phyloP scores from a whole-genome alignment of 495 filamentous ascomycete genomes.

The Evernia prunastri region DNA sequence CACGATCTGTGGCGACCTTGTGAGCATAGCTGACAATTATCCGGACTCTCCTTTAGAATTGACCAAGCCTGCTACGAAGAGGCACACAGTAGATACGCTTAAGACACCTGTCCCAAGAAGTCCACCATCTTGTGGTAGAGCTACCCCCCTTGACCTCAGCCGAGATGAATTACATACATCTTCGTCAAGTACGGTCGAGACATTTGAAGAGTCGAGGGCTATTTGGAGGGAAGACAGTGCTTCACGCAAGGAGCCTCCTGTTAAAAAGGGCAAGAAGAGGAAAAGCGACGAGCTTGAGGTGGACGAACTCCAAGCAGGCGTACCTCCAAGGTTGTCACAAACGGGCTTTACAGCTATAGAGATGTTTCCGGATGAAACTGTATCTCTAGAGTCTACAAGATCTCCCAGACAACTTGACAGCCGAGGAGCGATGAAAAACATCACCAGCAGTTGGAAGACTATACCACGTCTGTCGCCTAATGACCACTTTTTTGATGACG shows the following conservation, averaged over 20 bases:
- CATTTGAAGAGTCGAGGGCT: constrained; percentile 46
- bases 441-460: neutral
- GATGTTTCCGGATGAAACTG: constrained; percentile 25
- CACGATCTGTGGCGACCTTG: neutral
- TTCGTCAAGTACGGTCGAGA: constrained; percentile 39
- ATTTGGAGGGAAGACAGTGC: constrained; percentile 58
- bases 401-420: constrained; percentile 10
- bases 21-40: neutral
- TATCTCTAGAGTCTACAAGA: constrained; percentile 24
- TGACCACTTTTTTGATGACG: constrained; percentile 16
- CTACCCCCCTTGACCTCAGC: constrained; percentile 69
- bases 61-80: constrained; percentile 21
- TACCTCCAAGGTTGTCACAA: constrained; percentile 22
- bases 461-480: neutral
- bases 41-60: constrained; percentile 6
- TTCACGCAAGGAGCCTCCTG: constrained; percentile 36
- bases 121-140: constrained; percentile 28
- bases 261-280: constrained; percentile 58
- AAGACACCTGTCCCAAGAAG: constrained; percentile 23
- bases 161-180: constrained; percentile 43
- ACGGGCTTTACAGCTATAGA: constrained; percentile 33
- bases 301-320: constrained; percentile 29
- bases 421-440: neutral
- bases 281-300: constrained; percentile 65
- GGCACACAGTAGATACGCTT: constrained; percentile 26